These are phyloP conservation scores for Eucalyptus tenuipes DNA, from an alignment of 345 rosid species.

Conservation along the genomic window DNA sequence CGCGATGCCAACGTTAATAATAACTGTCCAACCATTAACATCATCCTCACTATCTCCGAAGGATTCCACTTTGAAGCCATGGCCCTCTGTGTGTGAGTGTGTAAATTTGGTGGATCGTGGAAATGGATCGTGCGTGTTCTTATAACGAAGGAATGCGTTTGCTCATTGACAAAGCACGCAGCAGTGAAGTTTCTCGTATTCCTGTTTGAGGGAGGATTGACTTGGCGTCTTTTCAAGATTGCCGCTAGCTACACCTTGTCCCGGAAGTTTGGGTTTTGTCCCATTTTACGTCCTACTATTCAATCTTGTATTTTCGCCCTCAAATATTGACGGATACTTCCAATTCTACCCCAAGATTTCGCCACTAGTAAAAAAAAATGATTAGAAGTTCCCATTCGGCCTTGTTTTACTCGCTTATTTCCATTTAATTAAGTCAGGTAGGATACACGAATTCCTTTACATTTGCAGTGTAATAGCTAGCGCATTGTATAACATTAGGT, in stretches of 20 bases:
- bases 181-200: too few relatives aligned
- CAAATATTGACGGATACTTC: neutral
- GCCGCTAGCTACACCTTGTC: neutral
- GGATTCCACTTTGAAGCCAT: too few relatives aligned
- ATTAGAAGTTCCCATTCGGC: neutral
- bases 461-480: neutral
- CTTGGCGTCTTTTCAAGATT: neutral
- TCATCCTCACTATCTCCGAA: too few relatives aligned
- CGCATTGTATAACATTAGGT: accelerated
- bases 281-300: neutral
- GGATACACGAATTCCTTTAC: accelerated
- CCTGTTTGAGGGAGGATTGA: neutral
- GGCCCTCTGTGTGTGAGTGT: too few relatives aligned
- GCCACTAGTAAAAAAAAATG: neutral
- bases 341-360: neutral
- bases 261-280: too few relatives aligned
- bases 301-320: neutral
- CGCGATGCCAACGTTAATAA: too few relatives aligned
- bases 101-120: too few relatives aligned
- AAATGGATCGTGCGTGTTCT: too few relatives aligned
- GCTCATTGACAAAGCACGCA: too few relatives aligned
- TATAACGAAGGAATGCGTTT: too few relatives aligned
- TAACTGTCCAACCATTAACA: too few relatives aligned
- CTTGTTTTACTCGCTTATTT: neutral
- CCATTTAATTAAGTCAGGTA: accelerated